phyloP scores from a whole-genome alignment of 345 rosid genomes.

The Lepidium didymum region DNA sequence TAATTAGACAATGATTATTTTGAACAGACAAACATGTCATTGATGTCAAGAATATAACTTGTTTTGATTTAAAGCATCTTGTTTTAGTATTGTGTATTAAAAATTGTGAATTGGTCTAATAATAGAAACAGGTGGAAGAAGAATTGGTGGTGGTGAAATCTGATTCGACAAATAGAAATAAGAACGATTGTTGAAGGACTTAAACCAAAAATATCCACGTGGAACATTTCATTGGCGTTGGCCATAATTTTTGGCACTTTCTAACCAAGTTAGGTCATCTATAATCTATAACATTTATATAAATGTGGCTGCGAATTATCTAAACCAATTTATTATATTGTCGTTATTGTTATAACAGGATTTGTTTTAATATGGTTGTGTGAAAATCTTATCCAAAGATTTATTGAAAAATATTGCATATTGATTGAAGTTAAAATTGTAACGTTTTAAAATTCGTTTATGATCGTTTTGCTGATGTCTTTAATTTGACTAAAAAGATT shows the following conservation, averaged over 20 bases:
- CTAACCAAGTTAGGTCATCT: conserved; percentile 24
- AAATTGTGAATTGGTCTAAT: not conserved
- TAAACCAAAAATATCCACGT: conserved; percentile 60
- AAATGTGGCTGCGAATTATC: not conserved
- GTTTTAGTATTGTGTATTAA: not conserved
- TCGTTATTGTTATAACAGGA: too few relatives aligned
- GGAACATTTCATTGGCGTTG: conserved; percentile 14
- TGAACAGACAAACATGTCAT: not conserved
- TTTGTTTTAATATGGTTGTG: too few relatives aligned
- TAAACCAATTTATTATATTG: too few relatives aligned
- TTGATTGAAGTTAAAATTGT: not conserved
- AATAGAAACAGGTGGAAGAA: conserved; percentile 26
- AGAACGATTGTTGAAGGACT: conserved; percentile 42
- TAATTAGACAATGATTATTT: not conserved
- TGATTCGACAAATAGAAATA: conserved; percentile 63
- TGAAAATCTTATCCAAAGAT: too few relatives aligned
- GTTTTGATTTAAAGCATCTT: not conserved
- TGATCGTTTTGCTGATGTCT: not conserved
- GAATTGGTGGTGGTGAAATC: conserved; percentile 48
- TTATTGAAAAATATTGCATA: too few relatives aligned
- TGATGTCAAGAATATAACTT: conserved; percentile 5
- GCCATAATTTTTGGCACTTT: not conserved
- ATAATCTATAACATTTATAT: conserved; percentile 2
- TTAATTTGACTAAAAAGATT: conserved; percentile 8
- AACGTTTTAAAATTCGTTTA: not conserved